phyloP scores from a whole-genome alignment of 192 early-diverging fungal species.

The Coemansia sp. region DNA sequence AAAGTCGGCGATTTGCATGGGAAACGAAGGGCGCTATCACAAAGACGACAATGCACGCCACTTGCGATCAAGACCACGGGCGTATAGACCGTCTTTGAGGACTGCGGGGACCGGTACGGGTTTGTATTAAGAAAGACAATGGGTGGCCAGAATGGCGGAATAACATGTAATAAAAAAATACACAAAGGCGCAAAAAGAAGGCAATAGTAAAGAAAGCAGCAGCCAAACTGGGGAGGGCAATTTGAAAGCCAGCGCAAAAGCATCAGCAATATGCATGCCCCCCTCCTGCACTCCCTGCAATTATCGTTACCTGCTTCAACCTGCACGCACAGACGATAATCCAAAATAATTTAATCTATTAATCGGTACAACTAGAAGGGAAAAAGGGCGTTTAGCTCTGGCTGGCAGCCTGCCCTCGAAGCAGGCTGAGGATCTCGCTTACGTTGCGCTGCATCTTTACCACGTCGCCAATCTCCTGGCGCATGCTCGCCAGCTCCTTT shows the following conservation, averaged over 20 bases:
- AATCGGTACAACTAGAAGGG: background rate
- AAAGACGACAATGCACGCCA: background rate
- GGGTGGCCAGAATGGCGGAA: too few relatives aligned
- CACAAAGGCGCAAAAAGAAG: background rate
- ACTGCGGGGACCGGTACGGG: background rate
- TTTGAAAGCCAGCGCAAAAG: conserved; percentile 4
- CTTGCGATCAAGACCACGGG: background rate
- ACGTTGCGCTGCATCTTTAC: conserved; percentile 31
- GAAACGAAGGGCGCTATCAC: background rate
- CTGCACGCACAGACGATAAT: conserved; percentile 8
- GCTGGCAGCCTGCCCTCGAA: background rate
- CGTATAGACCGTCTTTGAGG: background rate
- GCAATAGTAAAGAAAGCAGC: background rate
- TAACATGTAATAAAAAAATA: background rate
- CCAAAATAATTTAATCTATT: background rate
- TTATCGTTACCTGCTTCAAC: background rate
- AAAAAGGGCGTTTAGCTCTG: background rate
- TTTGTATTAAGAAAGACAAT: background rate
- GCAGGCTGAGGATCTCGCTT: conserved; percentile 17
- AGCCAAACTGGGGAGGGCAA: background rate
- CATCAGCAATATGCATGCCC: background rate
- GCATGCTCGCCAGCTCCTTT: conserved; percentile 20
- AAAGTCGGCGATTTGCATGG: too few relatives aligned
- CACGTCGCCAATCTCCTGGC: conserved; percentile 23
- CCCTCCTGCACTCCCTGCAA: background rate